These are phyloP conservation scores for Colletotrichum nymphaeae DNA, from an alignment of 2,329 filamentous ascomycete genomes.

Conservation along the genomic window DNA sequence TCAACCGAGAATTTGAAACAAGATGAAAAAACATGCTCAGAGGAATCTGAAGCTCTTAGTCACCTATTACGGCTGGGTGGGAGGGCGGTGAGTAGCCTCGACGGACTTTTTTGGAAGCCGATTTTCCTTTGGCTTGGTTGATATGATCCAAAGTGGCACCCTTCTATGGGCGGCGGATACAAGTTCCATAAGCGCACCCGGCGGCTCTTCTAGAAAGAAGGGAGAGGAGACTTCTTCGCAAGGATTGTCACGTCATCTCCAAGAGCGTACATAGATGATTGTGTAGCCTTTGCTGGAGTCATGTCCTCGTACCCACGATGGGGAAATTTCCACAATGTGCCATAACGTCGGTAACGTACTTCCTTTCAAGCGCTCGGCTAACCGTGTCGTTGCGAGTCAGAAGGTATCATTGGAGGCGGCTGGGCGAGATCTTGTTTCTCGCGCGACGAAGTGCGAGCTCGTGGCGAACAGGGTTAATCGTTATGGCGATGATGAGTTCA, in stretches of 20 bases:
- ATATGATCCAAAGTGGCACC: too few relatives aligned
- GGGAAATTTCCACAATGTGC: neutral
- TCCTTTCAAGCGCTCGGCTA: neutral
- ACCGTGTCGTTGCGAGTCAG: neutral
- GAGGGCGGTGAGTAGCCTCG: neutral
- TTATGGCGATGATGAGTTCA: neutral
- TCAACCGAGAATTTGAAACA: slow-evolving; percentile 18
- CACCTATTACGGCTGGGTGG: neutral
- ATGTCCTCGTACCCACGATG: neutral
- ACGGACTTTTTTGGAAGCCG: neutral
- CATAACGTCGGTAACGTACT: neutral
- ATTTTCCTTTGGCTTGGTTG: neutral
- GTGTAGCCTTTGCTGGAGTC: neutral
- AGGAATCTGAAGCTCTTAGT: neutral
- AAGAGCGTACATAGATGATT: neutral
- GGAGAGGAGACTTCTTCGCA: neutral
- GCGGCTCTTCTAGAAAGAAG: neutral
- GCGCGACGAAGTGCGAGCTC: neutral
- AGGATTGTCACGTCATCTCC: neutral
- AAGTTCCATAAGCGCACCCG: neutral
- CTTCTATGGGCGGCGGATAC: too few relatives aligned
- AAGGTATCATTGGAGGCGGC: neutral
- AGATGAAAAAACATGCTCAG: neutral
- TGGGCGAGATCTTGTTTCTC: neutral
- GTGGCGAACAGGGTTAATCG: neutral